Conservation (phyloP, 179 eudicot genomes). For the Patellifolia procumbens region DNA sequence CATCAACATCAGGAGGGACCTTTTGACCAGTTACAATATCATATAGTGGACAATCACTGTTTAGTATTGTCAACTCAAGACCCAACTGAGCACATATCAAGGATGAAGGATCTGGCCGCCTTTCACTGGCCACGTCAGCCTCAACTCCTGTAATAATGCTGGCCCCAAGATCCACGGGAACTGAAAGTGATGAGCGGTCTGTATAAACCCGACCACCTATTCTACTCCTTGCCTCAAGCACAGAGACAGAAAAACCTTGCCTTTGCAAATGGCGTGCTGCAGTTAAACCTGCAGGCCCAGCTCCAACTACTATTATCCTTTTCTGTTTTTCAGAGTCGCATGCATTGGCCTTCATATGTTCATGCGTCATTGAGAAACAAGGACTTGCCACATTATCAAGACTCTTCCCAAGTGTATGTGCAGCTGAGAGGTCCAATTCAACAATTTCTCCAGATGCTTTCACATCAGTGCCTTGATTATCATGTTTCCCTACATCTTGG, state of each 20-base stretch:
- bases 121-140: constrained; percentile 91
- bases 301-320: constrained; percentile 82
- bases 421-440: constrained; percentile 29
- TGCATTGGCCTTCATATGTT: constrained; percentile 25
- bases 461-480: constrained; percentile 29
- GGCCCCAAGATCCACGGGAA: constrained; percentile 99
- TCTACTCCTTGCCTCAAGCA: constrained; percentile 91
- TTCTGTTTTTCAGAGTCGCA: constrained; percentile 46
- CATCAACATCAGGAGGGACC: constrained; percentile 87
- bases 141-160: constrained; percentile 99
- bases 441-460: constrained; percentile 23
- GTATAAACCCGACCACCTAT: constrained; percentile 96
- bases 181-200: constrained; percentile 85
- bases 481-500: constrained; percentile 27
- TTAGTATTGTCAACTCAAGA: constrained; percentile 88
- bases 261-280: constrained; percentile 97
- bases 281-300: constrained; percentile 97
- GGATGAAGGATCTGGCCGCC: constrained; percentile 97
- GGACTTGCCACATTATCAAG: constrained; percentile 30
- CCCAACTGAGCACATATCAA: constrained; percentile 95
- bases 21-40: constrained; percentile 80
- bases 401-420: constrained; percentile 28
- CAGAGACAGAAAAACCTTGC: constrained; percentile 77
- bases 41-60: constrained; percentile 97
- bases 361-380: constrained; percentile 31